Evolutionary conservation across 75 land plant genomes (phyloP).

Genomic region (Pseudotsuga menziesii): DNA sequence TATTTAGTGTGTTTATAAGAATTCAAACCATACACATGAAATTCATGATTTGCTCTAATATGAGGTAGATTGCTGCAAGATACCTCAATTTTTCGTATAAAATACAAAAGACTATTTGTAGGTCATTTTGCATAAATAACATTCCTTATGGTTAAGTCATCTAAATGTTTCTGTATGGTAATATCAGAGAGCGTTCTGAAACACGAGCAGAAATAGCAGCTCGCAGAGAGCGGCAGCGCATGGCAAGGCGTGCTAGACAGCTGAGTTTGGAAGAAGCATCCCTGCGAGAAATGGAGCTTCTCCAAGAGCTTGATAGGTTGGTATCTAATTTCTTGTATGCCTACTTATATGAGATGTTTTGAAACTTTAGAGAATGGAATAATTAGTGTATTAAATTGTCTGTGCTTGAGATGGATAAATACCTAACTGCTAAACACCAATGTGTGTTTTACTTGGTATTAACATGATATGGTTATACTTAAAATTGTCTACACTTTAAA

Average conservation of each 20-base stretch:
- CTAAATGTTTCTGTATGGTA: neutral
- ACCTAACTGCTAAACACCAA: neutral
- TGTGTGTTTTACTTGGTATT: neutral
- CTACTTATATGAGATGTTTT: neutral
- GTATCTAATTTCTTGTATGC: neutral
- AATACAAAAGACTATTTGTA: neutral
- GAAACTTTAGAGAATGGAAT: neutral
- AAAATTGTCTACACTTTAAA: neutral
- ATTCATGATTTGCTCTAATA: too few relatives aligned
- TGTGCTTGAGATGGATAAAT: neutral
- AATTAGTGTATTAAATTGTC: neutral
- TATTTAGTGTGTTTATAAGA: too few relatives aligned
- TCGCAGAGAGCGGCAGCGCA: conserved; percentile 71
- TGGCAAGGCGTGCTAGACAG: conserved; percentile 56
- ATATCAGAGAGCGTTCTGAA: conserved; percentile 55
- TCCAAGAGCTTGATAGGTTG: conserved; percentile 92
- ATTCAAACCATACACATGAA: too few relatives aligned
- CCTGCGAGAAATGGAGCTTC: conserved; percentile 69
- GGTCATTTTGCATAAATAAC: neutral
- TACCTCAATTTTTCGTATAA: neutral
- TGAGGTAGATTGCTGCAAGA: too few relatives aligned
- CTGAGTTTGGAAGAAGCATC: conserved; percentile 76
- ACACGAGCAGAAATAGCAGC: conserved; percentile 60
- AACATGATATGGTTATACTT: conserved; percentile 4
- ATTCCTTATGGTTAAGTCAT: neutral